A percentile compares a stretch with the other conserved stretches of the same genome.
phyloP scores from a whole-genome alignment of 345 rosid genomes.

The Salix koriyanagi region DNA sequence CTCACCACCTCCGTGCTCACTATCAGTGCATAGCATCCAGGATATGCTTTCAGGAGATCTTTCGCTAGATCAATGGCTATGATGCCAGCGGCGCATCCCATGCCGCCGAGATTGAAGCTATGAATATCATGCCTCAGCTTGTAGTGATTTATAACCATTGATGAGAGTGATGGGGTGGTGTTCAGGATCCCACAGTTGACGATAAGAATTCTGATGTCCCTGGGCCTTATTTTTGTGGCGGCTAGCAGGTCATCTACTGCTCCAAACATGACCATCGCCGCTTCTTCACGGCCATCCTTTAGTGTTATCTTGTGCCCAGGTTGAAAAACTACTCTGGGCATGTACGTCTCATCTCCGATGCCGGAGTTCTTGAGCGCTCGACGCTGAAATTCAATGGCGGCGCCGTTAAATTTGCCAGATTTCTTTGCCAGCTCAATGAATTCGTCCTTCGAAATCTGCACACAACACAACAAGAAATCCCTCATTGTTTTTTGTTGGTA shows the following conservation, averaged over 20 bases:
- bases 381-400: constrained; percentile 49
- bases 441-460: constrained; percentile 53
- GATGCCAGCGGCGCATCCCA: constrained; percentile 78
- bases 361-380: constrained; percentile 49
- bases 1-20: constrained; percentile 67
- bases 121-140: constrained; percentile 56
- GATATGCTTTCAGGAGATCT: constrained; percentile 51
- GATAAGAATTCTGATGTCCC: constrained; percentile 50
- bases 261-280: constrained; percentile 60
- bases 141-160: constrained; percentile 70
- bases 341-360: constrained; percentile 64
- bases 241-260: constrained; percentile 55
- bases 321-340: constrained; percentile 51
- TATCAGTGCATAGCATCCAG: constrained; percentile 52
- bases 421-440: constrained; percentile 47
- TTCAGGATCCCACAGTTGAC: constrained; percentile 69
- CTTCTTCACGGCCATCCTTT: constrained; percentile 66
- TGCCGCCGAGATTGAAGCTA: constrained; percentile 76
- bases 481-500: not conserved
- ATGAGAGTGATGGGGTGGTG: constrained; percentile 60
- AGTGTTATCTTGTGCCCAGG: constrained; percentile 32
- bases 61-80: constrained; percentile 61
- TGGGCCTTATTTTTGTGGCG: constrained; percentile 44
- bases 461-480: not conserved
- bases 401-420: constrained; percentile 53